A percentile compares a stretch with the other conserved stretches of the same genome.
phyloP scores from a whole-genome alignment of 495 filamentous ascomycete genomes.

The Penicillium paxilli region DNA sequence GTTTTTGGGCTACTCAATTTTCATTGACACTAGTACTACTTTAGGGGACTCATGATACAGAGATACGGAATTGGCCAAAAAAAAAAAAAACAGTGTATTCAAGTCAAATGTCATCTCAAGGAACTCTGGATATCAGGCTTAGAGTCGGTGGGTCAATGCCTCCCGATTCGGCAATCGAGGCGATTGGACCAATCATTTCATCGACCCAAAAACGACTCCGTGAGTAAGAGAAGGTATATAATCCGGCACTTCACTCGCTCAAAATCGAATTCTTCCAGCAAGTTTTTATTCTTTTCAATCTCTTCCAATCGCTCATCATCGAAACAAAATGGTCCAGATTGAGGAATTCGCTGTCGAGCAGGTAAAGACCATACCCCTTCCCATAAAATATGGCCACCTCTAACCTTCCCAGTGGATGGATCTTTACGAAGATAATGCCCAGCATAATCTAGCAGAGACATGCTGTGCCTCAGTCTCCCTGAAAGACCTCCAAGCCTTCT shows the following conservation, averaged over 20 bases:
- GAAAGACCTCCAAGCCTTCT: constrained; percentile 60
- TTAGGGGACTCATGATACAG: no score
- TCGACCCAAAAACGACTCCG: background rate
- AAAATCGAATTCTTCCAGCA: background rate
- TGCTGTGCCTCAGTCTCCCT: constrained; percentile 81
- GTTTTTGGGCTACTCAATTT: no score
- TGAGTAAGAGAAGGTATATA: background rate
- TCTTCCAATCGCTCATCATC: background rate
- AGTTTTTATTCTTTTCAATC: background rate
- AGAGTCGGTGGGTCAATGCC: background rate
- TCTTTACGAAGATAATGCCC: constrained; percentile 69
- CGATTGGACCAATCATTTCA: constrained; percentile 10
- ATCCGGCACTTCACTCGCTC: background rate
- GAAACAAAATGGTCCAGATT: constrained; percentile 62
- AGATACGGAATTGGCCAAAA: no score
- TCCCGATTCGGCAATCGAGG: constrained; percentile 11
- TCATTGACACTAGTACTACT: no score
- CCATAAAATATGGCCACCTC: background rate
- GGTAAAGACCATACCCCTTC: constrained; percentile 33
- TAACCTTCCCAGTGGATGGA: constrained; percentile 75
- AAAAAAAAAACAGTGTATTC: no score
- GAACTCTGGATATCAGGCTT: no score
- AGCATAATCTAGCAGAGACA: constrained; percentile 83
- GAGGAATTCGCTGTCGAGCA: constrained; percentile 76
- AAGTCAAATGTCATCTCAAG: no score